These are phyloP conservation scores for Eucalyptus albens DNA, from an alignment of 345 rosid genomes.

Conservation along the genomic window DNA sequence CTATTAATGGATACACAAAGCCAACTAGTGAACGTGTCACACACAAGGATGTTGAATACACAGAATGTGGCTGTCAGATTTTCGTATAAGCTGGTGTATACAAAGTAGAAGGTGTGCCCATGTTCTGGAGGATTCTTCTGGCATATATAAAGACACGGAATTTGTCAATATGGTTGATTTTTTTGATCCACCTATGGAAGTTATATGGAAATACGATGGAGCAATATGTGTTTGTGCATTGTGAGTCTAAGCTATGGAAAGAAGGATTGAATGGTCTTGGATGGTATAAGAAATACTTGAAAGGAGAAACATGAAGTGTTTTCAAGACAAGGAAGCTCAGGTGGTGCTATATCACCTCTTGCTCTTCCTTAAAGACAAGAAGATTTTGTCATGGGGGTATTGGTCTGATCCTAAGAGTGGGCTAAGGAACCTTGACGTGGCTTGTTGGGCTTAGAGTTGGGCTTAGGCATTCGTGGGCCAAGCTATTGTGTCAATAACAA, in stretches of 20 bases:
- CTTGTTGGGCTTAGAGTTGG: background rate
- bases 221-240: background rate
- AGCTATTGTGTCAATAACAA: background rate
- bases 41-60: background rate
- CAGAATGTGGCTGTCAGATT: background rate
- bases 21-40: background rate
- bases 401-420: background rate
- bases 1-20: background rate
- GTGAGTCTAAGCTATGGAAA: background rate
- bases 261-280: background rate
- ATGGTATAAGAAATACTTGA: background rate
- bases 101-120: background rate
- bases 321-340: background rate
- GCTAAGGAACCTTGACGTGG: background rate
- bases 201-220: background rate
- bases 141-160: background rate
- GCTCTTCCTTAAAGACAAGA: background rate
- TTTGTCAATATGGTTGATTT: background rate
- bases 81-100: background rate
- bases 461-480: background rate
- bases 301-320: background rate
- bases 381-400: background rate
- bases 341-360: background rate
- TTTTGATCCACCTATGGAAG: background rate
- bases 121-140: background rate